Evolutionary conservation across 208 protist genomes (phyloP), one percentile per base, ranked within the genome.

Genomic region (Blechomonas ayalai): DNA sequence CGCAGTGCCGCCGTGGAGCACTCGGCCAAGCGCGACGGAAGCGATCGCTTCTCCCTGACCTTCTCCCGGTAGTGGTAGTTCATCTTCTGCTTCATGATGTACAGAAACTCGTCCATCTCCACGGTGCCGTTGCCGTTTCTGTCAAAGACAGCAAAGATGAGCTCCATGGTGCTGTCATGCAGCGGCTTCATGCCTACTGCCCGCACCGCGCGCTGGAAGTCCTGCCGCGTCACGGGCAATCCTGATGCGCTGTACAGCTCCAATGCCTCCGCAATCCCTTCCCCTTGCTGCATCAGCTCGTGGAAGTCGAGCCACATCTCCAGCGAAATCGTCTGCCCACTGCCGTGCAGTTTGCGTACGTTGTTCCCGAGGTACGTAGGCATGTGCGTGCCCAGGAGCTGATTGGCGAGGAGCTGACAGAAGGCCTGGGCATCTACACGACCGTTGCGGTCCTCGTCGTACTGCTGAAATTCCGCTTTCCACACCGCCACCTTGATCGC

Each of bases 81-180:
- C 23, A 83, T 65, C 52, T 86, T 88, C 20, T 77, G 67, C 33
- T 71, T 46, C 78, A 93, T 87, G 20, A 95, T 66, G 37, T 49
- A 78, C 0, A 92, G 40, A 39, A 90, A 85, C 55, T 95, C 87
- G 18, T 90, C 80, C 15, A 88, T 81, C 38, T 88, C 71, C 53
- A 95, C 58, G 15, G 67, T 63, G 31, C 87, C 87, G 53, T 95
- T 75, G 22, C 63, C 58, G 44, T 95, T 76, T 31, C 72, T 72
- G 57, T 95, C 87, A 60, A 95, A 95, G 6, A 95, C 45, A 22
- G 71, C 63, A 52, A 90, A 89, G 5, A 44, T 26, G 7, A 63
- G n/a, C 28, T 71, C 57, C 9, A 62, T 46, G 10, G 56, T 43
- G n/a, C 37, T 39, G 22, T 68, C 41, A 23, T 52, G 56, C 20